Base-by-base conservation (phyloP, 306 rosid species). In the Dryas octopetala region DNA sequence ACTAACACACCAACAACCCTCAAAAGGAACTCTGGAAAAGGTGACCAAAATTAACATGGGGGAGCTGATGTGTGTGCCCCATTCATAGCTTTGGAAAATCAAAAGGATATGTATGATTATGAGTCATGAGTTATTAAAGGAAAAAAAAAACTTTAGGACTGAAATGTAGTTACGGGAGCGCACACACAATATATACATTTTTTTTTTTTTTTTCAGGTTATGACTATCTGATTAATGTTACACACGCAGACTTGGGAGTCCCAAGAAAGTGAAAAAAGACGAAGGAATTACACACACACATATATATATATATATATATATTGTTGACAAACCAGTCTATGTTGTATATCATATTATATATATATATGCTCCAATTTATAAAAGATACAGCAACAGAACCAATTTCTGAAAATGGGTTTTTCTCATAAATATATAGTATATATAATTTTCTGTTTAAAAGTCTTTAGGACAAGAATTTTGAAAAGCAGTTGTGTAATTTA, bases 231-330 rank as follows among this genome's bases (percentile, higher is more conserved):
- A 49, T 73, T 85, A 70, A 84, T 85, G 57, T 64, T 87, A 23
- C 23, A 23, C 23, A 78, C 85, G 90, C 96, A 85, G 86, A 95
- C 89, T 86, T 60, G 70, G 62, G 86, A 81, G 89, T 86, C 79
- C 87, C 85, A 80, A 87, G 84, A 23, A 23, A 23, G 23, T 23
- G 23, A 23, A 23, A 23, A 23, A 23, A 23, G 23, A 23, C 1
- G 23, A 23, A 23, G 23, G 23, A 23, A 23, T 23, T 23, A 23
- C 0, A 23, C 23, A 19, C 23, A 19, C 23, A 23, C 0, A 0
- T 23, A 23, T 0, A 23, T 23, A 23, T 23, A 23, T 23, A 23
- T 23, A 23, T 23, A 23, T 23, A 23, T 23, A 23, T 23, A 23
- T 23, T 23, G 23, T 23, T 23, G 23, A 23, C 23, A 23, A 23